Evolutionary conservation across 2,329 filamentous ascomycete genomes (phyloP).

Genomic region (Endothia cerciana): DNA sequence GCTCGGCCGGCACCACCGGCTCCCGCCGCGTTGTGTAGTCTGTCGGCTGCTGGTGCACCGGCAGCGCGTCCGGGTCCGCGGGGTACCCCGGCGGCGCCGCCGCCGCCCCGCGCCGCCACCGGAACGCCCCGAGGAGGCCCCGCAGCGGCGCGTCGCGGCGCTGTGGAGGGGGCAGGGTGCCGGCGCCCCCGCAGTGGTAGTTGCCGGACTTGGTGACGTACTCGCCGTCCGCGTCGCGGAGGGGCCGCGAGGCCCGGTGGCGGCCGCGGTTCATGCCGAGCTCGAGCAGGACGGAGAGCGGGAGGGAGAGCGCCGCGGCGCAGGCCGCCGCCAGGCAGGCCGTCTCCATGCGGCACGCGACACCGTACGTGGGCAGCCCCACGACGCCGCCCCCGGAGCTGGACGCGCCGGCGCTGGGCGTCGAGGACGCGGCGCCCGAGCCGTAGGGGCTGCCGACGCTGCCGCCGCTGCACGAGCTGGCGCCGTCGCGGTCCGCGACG

Average conservation of each 20-base stretch:
- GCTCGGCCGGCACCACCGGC: constrained; percentile 16
- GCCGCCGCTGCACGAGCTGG: constrained; percentile 56
- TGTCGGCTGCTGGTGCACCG: constrained; percentile 26
- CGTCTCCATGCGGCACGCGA: constrained; percentile 64
- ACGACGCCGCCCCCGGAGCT: constrained; percentile 45
- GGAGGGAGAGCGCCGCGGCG: constrained; percentile 65
- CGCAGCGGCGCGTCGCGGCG: constrained; percentile 18
- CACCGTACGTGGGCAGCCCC: constrained; percentile 25
- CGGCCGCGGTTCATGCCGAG: constrained; percentile 23
- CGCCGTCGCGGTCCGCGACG: constrained; percentile 63
- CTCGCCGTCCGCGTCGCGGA: constrained; percentile 29
- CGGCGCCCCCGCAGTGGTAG: constrained; percentile 19
- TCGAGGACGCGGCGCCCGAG: constrained; percentile 48
- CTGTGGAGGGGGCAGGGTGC: no score
- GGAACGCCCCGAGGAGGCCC: constrained; percentile 14
- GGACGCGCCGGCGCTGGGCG: constrained; percentile 43
- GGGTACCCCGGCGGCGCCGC: constrained; percentile 1
- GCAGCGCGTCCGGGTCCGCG: constrained; percentile 26
- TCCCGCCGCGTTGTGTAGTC: constrained; percentile 25
- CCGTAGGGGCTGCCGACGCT: constrained; percentile 61
- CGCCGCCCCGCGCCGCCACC: neutral
- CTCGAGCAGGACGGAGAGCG: constrained; percentile 64
- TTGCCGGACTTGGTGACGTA: constrained; percentile 27
- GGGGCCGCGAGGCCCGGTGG: constrained; percentile 17
- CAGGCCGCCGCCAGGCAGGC: constrained; percentile 67